Evolutionary conservation across 208 protist species (phyloP).

Genomic region (Wallacemonas sp.): DNA sequence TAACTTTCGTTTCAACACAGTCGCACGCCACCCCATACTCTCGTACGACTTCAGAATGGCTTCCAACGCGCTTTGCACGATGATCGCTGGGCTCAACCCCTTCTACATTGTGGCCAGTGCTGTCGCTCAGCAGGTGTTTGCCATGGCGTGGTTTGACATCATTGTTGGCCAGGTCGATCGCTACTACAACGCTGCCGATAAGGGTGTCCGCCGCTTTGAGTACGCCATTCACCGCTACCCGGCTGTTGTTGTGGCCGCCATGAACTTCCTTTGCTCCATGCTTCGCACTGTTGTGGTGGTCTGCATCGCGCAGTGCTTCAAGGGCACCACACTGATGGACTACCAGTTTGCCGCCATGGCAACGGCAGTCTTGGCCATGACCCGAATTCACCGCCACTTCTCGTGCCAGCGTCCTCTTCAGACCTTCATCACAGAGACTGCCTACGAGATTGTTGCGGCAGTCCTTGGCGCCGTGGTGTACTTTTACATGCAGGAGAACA

Average conservation of each 20-base stretch:
- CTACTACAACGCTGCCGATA: conserved; percentile 87
- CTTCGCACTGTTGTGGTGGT: conserved; percentile 52
- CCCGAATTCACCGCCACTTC: conserved; percentile 64
- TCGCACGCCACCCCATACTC: too few species aligned
- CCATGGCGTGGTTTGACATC: conserved; percentile 72
- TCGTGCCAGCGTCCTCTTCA: conserved; percentile 77
- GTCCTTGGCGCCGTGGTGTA: conserved; percentile 57
- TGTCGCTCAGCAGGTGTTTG: conserved; percentile 70
- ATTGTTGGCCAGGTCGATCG: conserved; percentile 68
- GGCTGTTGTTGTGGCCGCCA: conserved; percentile 24
- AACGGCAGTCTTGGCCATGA: conserved; percentile 44
- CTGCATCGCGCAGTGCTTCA: conserved; percentile 33
- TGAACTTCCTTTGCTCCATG: conserved; percentile 44
- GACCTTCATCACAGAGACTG: conserved; percentile 69
- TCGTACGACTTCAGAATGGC: conserved; percentile 9
- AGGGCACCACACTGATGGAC: conserved; percentile 52
- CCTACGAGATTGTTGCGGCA: conserved; percentile 66
- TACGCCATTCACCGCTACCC: conserved; percentile 77
- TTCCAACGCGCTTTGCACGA: neutral
- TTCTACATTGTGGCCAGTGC: conserved; percentile 48
- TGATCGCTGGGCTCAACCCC: conserved; percentile 41
- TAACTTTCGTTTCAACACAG: too few species aligned
- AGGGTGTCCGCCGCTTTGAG: conserved; percentile 80
- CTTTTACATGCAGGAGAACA: conserved; percentile 66
- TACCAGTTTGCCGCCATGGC: conserved; percentile 66